phyloP scores from a whole-genome alignment of 805 yeast species.

The Helenozyma rhizophorensis region DNA sequence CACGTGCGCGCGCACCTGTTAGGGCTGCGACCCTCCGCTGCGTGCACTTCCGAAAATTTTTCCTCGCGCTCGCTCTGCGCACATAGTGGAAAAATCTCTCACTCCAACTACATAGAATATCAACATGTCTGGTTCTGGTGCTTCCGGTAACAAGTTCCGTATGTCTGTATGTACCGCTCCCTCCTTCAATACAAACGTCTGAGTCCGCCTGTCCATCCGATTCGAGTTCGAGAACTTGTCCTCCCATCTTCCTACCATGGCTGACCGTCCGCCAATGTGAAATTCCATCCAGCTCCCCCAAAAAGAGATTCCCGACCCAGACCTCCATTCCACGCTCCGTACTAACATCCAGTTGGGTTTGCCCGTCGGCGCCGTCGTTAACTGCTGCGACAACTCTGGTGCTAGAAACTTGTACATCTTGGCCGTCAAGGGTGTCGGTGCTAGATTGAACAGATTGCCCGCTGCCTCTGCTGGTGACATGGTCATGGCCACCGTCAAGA shows the following conservation, averaged over 20 bases:
- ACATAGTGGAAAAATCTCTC: slow-evolving; percentile 11
- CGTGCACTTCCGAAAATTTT: slow-evolving; percentile 18
- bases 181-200: not conserved
- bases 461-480: slow-evolving; percentile 99
- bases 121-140: slow-evolving; percentile 86
- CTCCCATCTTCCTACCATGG: not conserved
- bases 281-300: not conserved
- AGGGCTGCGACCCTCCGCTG: slow-evolving; percentile 14
- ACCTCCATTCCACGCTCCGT: too few species aligned
- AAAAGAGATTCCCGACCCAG: too few species aligned
- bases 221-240: not conserved
- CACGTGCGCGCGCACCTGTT: not conserved
- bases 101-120: slow-evolving; percentile 20
- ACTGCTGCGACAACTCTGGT: slow-evolving; percentile 99
- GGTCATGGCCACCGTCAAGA: slow-evolving; percentile 99
- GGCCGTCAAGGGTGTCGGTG: slow-evolving; percentile 99
- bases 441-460: slow-evolving; percentile 99
- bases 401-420: slow-evolving; percentile 98
- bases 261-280: not conserved
- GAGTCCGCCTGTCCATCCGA: too few species aligned
- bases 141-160: slow-evolving; percentile 99
- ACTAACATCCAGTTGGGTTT: slow-evolving; percentile 78
- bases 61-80: slow-evolving; percentile 17
- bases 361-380: slow-evolving; percentile 99
- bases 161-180: slow-evolving; percentile 78